Evolutionary conservation across 495 filamentous ascomycete species (phyloP).

Genomic region (Neurospora hispaniola): DNA sequence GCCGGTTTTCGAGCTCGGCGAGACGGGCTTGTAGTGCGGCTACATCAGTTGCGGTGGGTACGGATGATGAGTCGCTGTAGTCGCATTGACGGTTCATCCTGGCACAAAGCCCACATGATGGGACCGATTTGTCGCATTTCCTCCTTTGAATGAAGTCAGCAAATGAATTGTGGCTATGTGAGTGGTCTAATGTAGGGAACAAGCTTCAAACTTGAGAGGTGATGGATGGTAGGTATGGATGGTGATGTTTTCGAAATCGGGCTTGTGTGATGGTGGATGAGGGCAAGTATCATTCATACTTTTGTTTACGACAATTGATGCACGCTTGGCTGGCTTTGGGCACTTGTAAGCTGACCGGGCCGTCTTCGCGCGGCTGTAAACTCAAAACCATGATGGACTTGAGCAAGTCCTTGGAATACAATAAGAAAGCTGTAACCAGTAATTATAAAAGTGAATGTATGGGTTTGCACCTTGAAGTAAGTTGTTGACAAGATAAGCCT

Average conservation of each 20-base stretch:
- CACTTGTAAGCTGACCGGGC: neutral
- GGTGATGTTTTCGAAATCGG: neutral
- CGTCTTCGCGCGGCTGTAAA: neutral
- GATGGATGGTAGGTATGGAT: neutral
- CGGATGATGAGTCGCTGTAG: conserved; percentile 22
- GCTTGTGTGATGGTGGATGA: neutral
- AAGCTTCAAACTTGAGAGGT: neutral
- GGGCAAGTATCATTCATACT: conserved; percentile 9
- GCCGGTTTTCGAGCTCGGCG: conserved; percentile 27
- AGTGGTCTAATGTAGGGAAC: neutral
- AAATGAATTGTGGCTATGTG: neutral
- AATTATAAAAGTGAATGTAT: neutral
- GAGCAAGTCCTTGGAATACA: neutral
- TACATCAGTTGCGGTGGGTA: conserved; percentile 32
- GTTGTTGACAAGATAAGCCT: neutral
- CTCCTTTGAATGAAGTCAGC: conserved; percentile 12
- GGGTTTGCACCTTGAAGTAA: neutral
- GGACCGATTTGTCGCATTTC: conserved; percentile 38
- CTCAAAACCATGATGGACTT: neutral
- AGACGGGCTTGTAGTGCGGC: conserved; percentile 26
- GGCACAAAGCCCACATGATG: conserved; percentile 30
- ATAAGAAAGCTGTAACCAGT: neutral
- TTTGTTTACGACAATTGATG: conserved; percentile 29
- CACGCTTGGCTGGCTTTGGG: conserved; percentile 18
- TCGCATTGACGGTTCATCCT: conserved; percentile 33